Percentiles rank a stretch among this genome's conserved stretches.
These are phyloP conservation scores for Xanthoconium separans DNA, from an alignment of 1,284 basidiomycete genomes.

Conservation along the genomic window DNA sequence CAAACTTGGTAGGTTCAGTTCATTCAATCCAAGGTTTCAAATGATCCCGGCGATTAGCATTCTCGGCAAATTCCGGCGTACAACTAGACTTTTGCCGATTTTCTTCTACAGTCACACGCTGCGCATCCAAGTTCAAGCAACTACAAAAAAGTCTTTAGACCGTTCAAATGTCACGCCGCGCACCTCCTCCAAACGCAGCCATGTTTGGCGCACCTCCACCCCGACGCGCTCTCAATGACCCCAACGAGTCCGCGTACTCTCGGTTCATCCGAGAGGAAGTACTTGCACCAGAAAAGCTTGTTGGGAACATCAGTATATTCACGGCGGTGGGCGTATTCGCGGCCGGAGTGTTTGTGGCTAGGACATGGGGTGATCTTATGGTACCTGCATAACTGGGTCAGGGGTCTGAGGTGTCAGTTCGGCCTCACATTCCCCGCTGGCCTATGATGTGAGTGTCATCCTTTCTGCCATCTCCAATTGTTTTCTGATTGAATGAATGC, in stretches of 20 bases:
- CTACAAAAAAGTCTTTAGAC: background rate
- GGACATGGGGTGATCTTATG: slow-evolving; percentile 74
- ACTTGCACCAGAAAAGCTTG: slow-evolving; percentile 66
- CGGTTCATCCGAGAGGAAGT: slow-evolving; percentile 66
- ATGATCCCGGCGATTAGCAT: slow-evolving; percentile 6
- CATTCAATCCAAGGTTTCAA: background rate
- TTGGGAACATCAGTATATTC: slow-evolving; percentile 68
- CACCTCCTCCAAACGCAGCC: slow-evolving; percentile 51
- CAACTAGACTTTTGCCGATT: background rate
- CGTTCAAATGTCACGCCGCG: slow-evolving; percentile 64
- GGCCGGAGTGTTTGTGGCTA: slow-evolving; percentile 60
- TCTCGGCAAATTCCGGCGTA: slow-evolving; percentile 18
- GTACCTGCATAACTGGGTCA: slow-evolving; percentile 49
- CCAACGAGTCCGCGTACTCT: slow-evolving; percentile 59
- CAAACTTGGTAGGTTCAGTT: no score
- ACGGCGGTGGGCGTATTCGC: slow-evolving; percentile 64
- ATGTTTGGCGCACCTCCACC: slow-evolving; percentile 47
- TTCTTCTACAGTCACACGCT: background rate
- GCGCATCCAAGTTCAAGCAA: slow-evolving; percentile 1
- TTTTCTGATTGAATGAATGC: no score
- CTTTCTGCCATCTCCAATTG: no score
- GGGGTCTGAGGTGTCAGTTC: background rate
- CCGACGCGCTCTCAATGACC: slow-evolving; percentile 44
- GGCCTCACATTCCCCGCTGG: background rate
- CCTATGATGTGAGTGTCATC: slow-evolving; percentile 12